Conservation (phyloP, 768 basidiomycete species). For the Leucocoprinus birnbaumii region DNA sequence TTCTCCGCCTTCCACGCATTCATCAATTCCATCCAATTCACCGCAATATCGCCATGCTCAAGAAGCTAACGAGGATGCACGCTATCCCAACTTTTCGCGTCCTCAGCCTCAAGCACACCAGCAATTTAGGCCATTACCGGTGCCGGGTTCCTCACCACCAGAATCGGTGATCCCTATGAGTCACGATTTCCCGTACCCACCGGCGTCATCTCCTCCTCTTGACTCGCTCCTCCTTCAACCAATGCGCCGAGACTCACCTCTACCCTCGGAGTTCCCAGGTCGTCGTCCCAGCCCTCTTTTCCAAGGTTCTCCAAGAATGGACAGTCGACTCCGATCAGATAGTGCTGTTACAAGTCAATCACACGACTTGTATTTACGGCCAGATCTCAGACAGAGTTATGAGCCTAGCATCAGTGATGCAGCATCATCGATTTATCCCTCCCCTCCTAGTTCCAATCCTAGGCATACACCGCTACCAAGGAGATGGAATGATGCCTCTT, state of each 20-base stretch:
- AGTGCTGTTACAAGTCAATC: not conserved
- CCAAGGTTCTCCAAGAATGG: too few relatives aligned
- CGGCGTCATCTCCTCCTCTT: not conserved
- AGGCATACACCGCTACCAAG: not conserved
- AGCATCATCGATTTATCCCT: constrained; percentile 6
- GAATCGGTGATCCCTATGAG: not conserved
- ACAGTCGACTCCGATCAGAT: too few relatives aligned
- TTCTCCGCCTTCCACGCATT: too few relatives aligned
- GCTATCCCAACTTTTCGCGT: too few relatives aligned
- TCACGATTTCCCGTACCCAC: not conserved
- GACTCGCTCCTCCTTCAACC: not conserved
- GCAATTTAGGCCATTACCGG: too few relatives aligned
- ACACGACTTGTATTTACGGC: not conserved
- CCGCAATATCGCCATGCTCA: too few relatives aligned
- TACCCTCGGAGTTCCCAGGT: not conserved
- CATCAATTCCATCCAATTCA: too few relatives aligned
- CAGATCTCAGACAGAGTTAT: not conserved
- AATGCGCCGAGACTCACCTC: not conserved
- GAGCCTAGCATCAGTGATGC: not conserved
- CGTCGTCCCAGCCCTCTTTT: not conserved
- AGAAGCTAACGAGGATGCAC: too few relatives aligned
- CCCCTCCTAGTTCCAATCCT: constrained; percentile 12
- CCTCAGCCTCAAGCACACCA: too few relatives aligned
- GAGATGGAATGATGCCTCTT: not conserved
- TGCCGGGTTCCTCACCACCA: too few relatives aligned